phyloP scores from a whole-genome alignment of 108 stramenopile genomes.

The Nitzschia palea region DNA sequence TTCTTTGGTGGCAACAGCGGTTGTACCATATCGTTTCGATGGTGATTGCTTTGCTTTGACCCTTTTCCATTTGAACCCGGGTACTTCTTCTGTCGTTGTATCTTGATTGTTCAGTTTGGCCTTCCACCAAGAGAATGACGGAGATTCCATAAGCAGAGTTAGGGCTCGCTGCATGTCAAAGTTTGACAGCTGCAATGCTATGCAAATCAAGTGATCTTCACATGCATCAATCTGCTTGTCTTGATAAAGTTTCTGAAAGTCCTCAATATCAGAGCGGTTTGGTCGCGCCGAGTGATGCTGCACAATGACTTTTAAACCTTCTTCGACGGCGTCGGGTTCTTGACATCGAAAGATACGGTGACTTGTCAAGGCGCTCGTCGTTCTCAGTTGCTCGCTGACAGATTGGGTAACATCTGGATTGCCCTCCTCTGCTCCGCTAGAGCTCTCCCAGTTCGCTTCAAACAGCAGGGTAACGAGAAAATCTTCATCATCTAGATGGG shows the following conservation, averaged over 20 bases:
- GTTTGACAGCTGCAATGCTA: slow-evolving; percentile 29
- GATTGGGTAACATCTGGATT: not conserved
- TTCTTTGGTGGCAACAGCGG: not conserved
- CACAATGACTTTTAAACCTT: slow-evolving; percentile 32
- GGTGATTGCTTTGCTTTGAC: not conserved
- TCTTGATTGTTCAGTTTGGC: not conserved
- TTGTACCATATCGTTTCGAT: not conserved
- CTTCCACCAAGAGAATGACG: slow-evolving; percentile 25
- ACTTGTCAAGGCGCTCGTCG: not conserved
- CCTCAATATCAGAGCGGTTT: slow-evolving; percentile 7
- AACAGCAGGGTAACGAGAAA: slow-evolving; percentile 75
- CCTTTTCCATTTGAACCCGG: not conserved
- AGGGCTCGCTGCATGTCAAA: slow-evolving; percentile 4
- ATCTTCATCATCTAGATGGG: slow-evolving; percentile 72
- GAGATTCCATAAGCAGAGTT: slow-evolving; percentile 2
- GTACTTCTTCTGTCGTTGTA: not conserved
- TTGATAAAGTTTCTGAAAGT: slow-evolving; percentile 3
- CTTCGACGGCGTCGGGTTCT: slow-evolving; percentile 18
- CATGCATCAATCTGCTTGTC: not conserved
- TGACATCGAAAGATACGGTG: slow-evolving; percentile 13
- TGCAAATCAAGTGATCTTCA: slow-evolving; percentile 20
- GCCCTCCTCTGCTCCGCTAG: not conserved
- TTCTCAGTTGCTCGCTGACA: slow-evolving; percentile 1
- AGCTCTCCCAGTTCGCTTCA: slow-evolving; percentile 47
- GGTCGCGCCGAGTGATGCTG: slow-evolving; percentile 39